Conservation (phyloP, 78 protist genomes). For the Polysphondylium violaceum region DNA sequence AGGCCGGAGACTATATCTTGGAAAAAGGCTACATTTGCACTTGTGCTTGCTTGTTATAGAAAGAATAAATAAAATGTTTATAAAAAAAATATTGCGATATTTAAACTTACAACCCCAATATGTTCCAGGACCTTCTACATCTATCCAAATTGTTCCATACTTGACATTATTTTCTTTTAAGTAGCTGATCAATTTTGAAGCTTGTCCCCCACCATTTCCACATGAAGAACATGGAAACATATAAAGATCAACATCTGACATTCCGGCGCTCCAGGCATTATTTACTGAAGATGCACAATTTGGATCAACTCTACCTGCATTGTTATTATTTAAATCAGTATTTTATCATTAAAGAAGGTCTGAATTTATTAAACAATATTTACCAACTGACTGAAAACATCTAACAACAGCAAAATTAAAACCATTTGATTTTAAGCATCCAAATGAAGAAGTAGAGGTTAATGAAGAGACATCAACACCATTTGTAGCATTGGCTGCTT, state of each 20-base stretch:
- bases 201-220: slow-evolving; percentile 40
- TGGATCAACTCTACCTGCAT: slow-evolving; percentile 26
- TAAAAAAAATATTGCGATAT: neutral
- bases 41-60: slow-evolving; percentile 43
- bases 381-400: slow-evolving; percentile 31
- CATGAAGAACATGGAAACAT: slow-evolving; percentile 52
- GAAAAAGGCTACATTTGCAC: slow-evolving; percentile 37
- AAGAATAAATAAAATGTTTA: neutral
- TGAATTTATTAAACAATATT: neutral
- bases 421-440: slow-evolving; percentile 28
- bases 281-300: slow-evolving; percentile 23
- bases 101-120: slow-evolving; percentile 25
- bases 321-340: too few species aligned
- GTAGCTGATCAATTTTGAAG: neutral
- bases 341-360: neutral
- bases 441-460: slow-evolving; percentile 1
- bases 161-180: neutral
- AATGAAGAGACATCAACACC: slow-evolving; percentile 47
- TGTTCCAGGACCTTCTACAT: slow-evolving; percentile 66
- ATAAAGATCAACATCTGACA: slow-evolving; percentile 21
- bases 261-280: slow-evolving; percentile 13
- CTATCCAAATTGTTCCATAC: slow-evolving; percentile 59
- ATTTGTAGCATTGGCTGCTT: slow-evolving; percentile 4
- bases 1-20: slow-evolving; percentile 27
- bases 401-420: slow-evolving; percentile 26